Base-by-base conservation (phyloP, 208 protist genomes). In the Plasmodiophora brassicae region DNA sequence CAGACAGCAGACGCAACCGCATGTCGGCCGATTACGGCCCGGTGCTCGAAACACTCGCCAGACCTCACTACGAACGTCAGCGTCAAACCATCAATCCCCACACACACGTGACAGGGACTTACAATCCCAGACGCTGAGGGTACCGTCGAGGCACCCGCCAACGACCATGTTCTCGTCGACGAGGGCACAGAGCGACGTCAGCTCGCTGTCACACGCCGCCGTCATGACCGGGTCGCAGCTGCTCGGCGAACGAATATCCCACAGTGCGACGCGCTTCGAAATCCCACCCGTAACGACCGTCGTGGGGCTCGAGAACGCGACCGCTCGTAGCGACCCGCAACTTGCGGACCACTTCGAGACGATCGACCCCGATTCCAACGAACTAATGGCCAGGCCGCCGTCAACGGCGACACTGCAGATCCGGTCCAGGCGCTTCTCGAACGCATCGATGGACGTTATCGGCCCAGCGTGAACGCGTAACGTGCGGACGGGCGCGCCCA, bases 61-160 rank as follows among this genome's bases (percentile, higher is more conserved):
- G n/a, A n/a, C n/a, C n/a, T n/a, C n/a, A n/a, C n/a, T n/a, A n/a
- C n/a, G n/a, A n/a, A n/a, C n/a, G n/a, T n/a, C n/a, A n/a, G n/a
- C n/a, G n/a, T n/a, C n/a, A n/a, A n/a, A n/a, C n/a, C n/a, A n/a
- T n/a, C n/a, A n/a, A n/a, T n/a, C n/a, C n/a, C n/a, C n/a, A n/a
- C n/a, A n/a, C n/a, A n/a, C n/a, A n/a, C n/a, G n/a, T n/a, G n/a
- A n/a, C n/a, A n/a, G n/a, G n/a, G n/a, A n/a, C n/a, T n/a, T n/a
- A n/a, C n/a, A n/a, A 78, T 78, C 65, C 65, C 65, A 78, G n/a
- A 78, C 65, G n/a, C 14, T 36, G 65, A 78, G 32, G 5, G n/a
- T 32, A 5, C 65, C 65, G 41, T 78, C 65, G 14, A 78, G 5
- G 41, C 5, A 5, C 5, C 65, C 65, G n/a, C 14, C 65, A 36